phyloP scores from a whole-genome alignment of 2,329 filamentous ascomycete species.

The Colletotrichum sp. region DNA sequence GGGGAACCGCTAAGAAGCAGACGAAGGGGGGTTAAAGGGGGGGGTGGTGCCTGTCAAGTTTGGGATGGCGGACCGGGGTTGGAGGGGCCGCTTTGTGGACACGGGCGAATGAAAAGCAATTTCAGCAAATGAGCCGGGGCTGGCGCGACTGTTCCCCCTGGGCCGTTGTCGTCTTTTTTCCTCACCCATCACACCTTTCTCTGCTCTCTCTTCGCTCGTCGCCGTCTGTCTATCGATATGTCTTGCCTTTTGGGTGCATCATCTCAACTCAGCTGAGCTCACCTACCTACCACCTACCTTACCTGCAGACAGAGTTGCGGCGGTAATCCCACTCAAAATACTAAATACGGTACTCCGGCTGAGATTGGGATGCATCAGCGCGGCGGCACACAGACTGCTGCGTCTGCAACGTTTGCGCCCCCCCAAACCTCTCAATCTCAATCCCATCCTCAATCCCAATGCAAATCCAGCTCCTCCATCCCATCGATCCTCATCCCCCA shows the following conservation, averaged over 20 bases:
- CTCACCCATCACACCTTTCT: background rate
- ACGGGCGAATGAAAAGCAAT: slow-evolving; percentile 24
- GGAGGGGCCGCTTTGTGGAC: slow-evolving; percentile 3
- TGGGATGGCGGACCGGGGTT: slow-evolving; percentile 10
- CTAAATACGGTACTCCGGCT: background rate
- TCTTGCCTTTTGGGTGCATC: background rate
- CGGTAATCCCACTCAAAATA: background rate
- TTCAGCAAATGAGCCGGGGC: slow-evolving; percentile 22
- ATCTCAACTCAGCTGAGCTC: background rate
- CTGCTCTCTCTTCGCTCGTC: background rate
- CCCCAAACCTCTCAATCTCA: background rate
- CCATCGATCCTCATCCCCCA: background rate
- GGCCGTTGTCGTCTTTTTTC: background rate
- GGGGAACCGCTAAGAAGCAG: background rate
- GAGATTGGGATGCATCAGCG: background rate
- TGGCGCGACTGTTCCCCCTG: slow-evolving; percentile 16
- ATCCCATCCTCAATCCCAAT: background rate
- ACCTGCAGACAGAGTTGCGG: background rate
- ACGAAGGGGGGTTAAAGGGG: background rate
- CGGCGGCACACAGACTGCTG: background rate
- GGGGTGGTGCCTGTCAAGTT: slow-evolving; percentile 15
- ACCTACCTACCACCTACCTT: background rate
- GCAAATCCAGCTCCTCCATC: background rate
- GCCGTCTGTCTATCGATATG: background rate
- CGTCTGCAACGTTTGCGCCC: background rate